Base-by-base conservation (phyloP, 441 rosid genomes). In the Biscutella auriculata region DNA sequence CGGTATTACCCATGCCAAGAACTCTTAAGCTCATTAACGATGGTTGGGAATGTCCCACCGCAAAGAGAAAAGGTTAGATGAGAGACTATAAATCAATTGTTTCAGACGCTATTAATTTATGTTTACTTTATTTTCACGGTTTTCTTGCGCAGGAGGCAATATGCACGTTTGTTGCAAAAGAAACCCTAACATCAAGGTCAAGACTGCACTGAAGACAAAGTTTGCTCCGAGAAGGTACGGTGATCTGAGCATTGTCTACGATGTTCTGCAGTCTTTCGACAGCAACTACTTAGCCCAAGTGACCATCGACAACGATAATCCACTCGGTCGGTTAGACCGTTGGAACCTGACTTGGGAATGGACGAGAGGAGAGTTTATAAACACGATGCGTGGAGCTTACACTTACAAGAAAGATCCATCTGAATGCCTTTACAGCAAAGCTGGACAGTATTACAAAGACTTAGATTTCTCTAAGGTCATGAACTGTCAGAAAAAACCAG, bases 301-400 rank as follows among this genome's bases (percentile, higher is more conserved):
- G 36, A 92, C 95, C 5, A 79, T 92, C 8, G 88, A 88, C 66
- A 88, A 92, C 70, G 74, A 68, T 60, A 73, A 60, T 37, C 89
- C 94, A 0, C 63, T 92, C 5, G 91, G 96, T 37, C 74, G 89
- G 5, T 85, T 92, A 13, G 96, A 92, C 60, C 85, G 77, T 43
- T 92, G 98, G 98, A 88, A 92, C 71, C 33, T 92, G 14, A 88
- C 95, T 3, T 92, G 95, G 95, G 89, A 86, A 68, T 92, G 98
- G 96, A 81, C 60, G 74, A 67, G 85, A 45, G 86, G 85, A 29
- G 98, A 91, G 76, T 81, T 92, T 75, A 86, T 88, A 49, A 44
- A 64, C 75, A 50, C 80, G 9, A 85, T 92, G 86, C 63, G 81
- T 64, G 96, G 96, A 45, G 98, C 94, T 53, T 92, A 69, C 69